Conservation (phyloP, 768 basidiomycete genomes). For the Scleroderma citrinum region DNA sequence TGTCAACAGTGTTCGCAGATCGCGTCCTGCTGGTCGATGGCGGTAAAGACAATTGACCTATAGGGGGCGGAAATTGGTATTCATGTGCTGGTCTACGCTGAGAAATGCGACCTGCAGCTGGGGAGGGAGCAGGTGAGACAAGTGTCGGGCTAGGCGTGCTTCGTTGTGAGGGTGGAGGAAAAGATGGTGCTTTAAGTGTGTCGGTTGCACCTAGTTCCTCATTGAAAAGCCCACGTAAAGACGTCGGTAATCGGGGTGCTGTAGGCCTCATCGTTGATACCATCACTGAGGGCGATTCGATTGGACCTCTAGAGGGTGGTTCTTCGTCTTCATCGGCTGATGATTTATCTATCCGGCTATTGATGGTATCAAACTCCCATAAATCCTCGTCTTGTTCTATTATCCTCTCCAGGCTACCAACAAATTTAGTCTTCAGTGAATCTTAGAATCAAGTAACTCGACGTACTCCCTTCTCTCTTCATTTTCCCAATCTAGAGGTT, state of each 20-base stretch:
- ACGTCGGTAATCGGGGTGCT: slow-evolving; percentile 61
- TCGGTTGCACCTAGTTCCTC: slow-evolving; percentile 40
- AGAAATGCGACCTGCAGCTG: slow-evolving; percentile 29
- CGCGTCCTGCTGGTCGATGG: slow-evolving; percentile 27
- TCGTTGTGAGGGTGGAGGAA: slow-evolving; percentile 22
- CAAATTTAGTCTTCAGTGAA: slow-evolving; percentile 5
- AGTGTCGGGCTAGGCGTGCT: slow-evolving; percentile 23
- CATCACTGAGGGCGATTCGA: slow-evolving; percentile 10
- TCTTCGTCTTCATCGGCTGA: slow-evolving; percentile 21
- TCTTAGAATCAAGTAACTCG: not conserved
- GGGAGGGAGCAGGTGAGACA: slow-evolving; percentile 28
- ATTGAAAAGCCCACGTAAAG: slow-evolving; percentile 75
- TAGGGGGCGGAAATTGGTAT: slow-evolving; percentile 33
- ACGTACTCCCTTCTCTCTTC: slow-evolving; percentile 55
- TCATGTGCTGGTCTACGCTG: slow-evolving; percentile 28
- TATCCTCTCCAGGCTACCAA: slow-evolving; percentile 15
- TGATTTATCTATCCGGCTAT: slow-evolving; percentile 33
- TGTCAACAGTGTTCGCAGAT: slow-evolving; percentile 27
- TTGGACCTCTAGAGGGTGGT: slow-evolving; percentile 8
- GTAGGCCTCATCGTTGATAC: slow-evolving; percentile 47
- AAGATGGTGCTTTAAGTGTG: slow-evolving; percentile 37
- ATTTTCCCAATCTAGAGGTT: slow-evolving; percentile 65
- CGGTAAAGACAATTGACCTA: slow-evolving; percentile 22
- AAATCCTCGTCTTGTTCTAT: slow-evolving; percentile 31
- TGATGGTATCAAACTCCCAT: slow-evolving; percentile 78